A percentile compares a stretch with the other conserved stretches of the same genome.
These are phyloP conservation scores for Tolypocladium amazonense DNA, from an alignment of 2,329 filamentous ascomycete genomes.

Conservation along the genomic window DNA sequence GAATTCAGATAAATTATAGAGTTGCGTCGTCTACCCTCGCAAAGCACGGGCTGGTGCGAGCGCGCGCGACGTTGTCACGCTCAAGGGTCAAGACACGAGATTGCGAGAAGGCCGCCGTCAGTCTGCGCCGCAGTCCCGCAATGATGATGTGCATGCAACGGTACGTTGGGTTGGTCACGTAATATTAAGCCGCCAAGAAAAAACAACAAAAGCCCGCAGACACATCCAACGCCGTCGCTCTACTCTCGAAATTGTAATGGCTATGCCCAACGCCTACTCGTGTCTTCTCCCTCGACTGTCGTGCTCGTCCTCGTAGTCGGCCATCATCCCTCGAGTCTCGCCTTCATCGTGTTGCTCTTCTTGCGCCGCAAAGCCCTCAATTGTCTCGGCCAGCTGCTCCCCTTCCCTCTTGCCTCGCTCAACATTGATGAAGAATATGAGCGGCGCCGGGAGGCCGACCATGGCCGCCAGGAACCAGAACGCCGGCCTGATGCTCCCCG, in stretches of 20 bases:
- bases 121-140: not conserved
- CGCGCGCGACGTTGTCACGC: not conserved
- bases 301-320: slow-evolving; percentile 5
- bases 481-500: slow-evolving; percentile 70
- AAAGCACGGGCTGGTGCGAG: not conserved
- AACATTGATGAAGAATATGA: slow-evolving; percentile 79
- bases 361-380: slow-evolving; percentile 35
- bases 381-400: slow-evolving; percentile 48
- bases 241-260: not conserved
- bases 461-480: slow-evolving; percentile 86
- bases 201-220: not conserved
- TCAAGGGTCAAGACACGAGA: not conserved
- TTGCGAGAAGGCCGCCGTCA: not conserved
- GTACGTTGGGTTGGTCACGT: not conserved
- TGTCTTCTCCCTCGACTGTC: not conserved
- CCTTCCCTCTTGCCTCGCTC: slow-evolving; percentile 66
- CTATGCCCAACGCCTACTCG: not conserved
- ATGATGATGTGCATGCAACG: not conserved
- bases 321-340: slow-evolving; percentile 8
- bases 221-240: slow-evolving; percentile 3
- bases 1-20: not conserved
- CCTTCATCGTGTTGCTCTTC: slow-evolving; percentile 4
- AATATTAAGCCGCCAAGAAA: not conserved
- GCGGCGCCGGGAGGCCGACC: slow-evolving; percentile 73
- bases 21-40: not conserved